Base-by-base conservation (phyloP, 129 eudicot genomes). In the Artemisia tridentata region DNA sequence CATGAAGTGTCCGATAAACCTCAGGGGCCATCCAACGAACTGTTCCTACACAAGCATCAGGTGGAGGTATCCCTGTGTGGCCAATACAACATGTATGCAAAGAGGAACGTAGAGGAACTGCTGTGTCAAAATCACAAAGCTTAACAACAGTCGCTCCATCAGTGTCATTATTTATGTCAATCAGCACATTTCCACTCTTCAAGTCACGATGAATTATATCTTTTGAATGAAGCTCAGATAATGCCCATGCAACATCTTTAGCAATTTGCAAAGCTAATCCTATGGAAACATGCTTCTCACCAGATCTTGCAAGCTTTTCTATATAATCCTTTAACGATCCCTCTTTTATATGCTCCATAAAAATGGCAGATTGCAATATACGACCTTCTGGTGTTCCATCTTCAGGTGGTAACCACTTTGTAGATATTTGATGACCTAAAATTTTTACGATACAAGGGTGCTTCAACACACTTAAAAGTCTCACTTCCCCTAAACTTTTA, bases 21-120 rank as follows among this genome's bases (percentile, higher is more conserved):
- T 93, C 97, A 54, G 99, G 97, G 75, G 99, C 97, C 99, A 93
- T 93, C 99, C 99, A 93, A 69, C 97, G 87, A 66, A 92, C 96
- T 5, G 99, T 93, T 70, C 99, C 99, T 62, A 93, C 97, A 73
- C 97, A 93, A 51, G 83, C 57, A 84, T 93, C 80, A 60, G 99
- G 96, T 46, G 96, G 87, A 73, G 91, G 99, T 45, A 87, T 77
- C 25, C 99, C 97, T 56, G 25, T 31, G 68, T 93, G 99, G 9
- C 88, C 87, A 67, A 89, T 93, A 68, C 97, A 90, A 68, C 99
- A 93, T 3, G 91, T 79, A 82, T 90, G 99, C 76, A 86, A 77
- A 54, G 63, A 67, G 29, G 97, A 87, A 51, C 85, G 84, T 47
- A 93, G 76, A 13, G 99, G 99, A 41, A 93, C 72, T 25, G 99